Base-by-base conservation (phyloP, 139 green algal species). In the Gonium pectorale region DNA sequence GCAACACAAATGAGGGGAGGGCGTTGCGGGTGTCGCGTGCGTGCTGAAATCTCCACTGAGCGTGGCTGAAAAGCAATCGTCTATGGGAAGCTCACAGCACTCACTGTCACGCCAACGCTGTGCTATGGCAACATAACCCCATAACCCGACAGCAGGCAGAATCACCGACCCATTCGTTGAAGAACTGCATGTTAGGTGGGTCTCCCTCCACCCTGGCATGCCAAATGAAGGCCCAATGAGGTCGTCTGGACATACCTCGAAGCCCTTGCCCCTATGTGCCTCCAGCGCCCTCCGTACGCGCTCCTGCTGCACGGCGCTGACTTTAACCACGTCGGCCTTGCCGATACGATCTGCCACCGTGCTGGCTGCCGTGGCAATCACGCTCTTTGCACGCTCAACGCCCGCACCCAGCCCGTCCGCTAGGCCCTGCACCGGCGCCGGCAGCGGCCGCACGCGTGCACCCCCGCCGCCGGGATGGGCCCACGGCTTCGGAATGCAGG, bases 401-500 rank as follows among this genome's bases (percentile, higher is more conserved):
- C 62, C 43, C 24, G 44, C 43, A 1, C 27, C 41, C 60, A 83
- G 24, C 7, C 19, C n/a, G 5, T 73, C 60, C 3, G 24, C 43
- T 43, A 83, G 29, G 44, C 33, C 43, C 44, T 46, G n/a, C 31
- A 83, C 62, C 3, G 60, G 62, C 77, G 31, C 43, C 62, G 77
- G 59, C 44, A 83, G 77, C 31, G 77, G 77, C 31, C 11, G 5
- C 43, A 73, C 43, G 9, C 60, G 41, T 0, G 26, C 4, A 29
- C 38, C 11, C 13, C 62, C 3, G 31, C 5, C 62, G 31, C 62
- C 62, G 62, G 4, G 13, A 31, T 31, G 29, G n/a, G 17, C 62
- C 62, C 77, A 83, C 24, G 77, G 77, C 62, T 83, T 73, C 22
- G 77, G 77, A 21, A 83, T 8, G 43, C 77, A 83, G 31, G 77